These are phyloP conservation scores for Penicillium diatomitis DNA, from an alignment of 495 filamentous ascomycete species.

Conservation along the genomic window DNA sequence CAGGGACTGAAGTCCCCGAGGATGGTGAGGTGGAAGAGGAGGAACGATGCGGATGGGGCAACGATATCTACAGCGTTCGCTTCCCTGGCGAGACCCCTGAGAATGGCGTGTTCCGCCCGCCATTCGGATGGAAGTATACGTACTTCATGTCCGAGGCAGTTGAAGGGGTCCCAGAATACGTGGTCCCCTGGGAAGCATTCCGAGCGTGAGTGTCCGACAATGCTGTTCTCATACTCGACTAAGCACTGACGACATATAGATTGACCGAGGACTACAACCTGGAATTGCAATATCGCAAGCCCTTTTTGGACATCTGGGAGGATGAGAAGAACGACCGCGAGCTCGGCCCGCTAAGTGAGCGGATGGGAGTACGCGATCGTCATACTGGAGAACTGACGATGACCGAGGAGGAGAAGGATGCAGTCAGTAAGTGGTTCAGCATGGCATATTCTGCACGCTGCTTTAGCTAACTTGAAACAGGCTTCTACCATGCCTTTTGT, in stretches of 20 bases:
- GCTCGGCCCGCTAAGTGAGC: constrained; percentile 74
- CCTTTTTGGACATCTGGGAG: constrained; percentile 83
- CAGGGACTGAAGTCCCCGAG: constrained; percentile 22
- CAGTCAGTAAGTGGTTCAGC: constrained; percentile 48
- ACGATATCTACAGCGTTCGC: constrained; percentile 78
- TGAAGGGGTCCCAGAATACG: constrained; percentile 92
- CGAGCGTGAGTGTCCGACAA: constrained; percentile 47
- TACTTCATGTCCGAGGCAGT: constrained; percentile 95
- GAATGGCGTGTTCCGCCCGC: constrained; percentile 77
- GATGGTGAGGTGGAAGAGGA: constrained; percentile 46
- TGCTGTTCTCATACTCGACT: no score
- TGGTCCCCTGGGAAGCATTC: constrained; percentile 97
- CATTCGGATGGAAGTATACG: constrained; percentile 95
- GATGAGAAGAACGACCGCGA: constrained; percentile 75
- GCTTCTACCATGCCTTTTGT: constrained; percentile 85
- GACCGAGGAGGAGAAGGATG: constrained; percentile 77
- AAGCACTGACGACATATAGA: constrained; percentile 21
- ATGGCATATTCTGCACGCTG: neutral
- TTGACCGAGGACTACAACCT: constrained; percentile 94
- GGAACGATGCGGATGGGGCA: constrained; percentile 69
- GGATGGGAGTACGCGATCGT: constrained; percentile 82
- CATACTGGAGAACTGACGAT: constrained; percentile 58
- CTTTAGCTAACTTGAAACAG: constrained; percentile 19
- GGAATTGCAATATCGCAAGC: constrained; percentile 83
- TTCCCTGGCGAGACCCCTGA: constrained; percentile 72